Base-by-base conservation (phyloP, 2,329 filamentous ascomycete genomes). In the Alternaria sp. region DNA sequence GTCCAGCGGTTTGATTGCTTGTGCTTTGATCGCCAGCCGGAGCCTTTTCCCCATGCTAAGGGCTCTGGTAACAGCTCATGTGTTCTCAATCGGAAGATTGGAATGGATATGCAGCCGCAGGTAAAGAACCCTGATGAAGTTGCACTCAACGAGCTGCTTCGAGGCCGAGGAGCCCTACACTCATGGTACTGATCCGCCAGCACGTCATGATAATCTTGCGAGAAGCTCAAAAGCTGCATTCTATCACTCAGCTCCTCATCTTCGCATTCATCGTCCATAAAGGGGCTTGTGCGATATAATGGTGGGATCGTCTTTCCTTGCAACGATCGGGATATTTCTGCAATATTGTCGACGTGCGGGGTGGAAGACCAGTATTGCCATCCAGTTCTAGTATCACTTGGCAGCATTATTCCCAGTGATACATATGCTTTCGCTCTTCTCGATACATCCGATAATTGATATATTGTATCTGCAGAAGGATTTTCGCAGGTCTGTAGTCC, bases 171-270 rank as follows among this genome's bases (percentile, higher is more conserved):
- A 44, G 67, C 58, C 20, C 47, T 60, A 49, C 56, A 51, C 39
- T 68, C 63, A n/a, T 69, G 62, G 44, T 73, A 73, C 38, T 70
- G 68, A 26, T 73, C 66, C 14, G 63, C 62, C 7, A 76, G 52
- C 5, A 72, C 56, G 32, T 69, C 58, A 42, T 76, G 74, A 36
- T 75, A 76, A 18, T 75, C 75, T 55, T 75, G 70, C 12, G 67
- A 70, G 44, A 74, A 71, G 51, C 67, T 70, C n/a, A 73, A 44
- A 44, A 70, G 57, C 42, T 65, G 60, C 34, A 67, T 53, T 47
- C 65, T 69, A 7, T 71, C 68, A 41, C 66, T 63, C 57, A 70
- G 57, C 1, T 69, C 65, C 7, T 54, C 41, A 46, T 68, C 62
- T 41, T 67, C 67, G 59, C 61, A 65, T 36, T 49, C 57, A 34